These are phyloP conservation scores for Globisporangium takayamanum DNA, from an alignment of 352 stramenopile genomes.

Conservation along the genomic window DNA sequence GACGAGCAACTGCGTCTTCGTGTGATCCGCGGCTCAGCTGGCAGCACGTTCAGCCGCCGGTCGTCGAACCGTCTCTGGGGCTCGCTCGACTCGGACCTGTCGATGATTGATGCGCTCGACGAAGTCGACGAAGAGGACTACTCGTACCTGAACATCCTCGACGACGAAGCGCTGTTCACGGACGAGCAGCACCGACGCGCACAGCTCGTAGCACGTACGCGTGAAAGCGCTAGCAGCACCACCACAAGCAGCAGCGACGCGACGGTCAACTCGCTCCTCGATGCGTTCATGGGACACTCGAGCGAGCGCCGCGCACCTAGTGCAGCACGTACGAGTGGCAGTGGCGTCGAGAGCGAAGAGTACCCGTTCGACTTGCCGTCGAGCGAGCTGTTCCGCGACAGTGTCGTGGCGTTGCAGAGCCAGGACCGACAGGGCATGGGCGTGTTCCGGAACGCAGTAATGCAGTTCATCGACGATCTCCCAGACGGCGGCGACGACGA, in stretches of 20 bases:
- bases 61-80: conserved; percentile 51
- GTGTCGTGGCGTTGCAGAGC: background rate
- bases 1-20: conserved; percentile 53
- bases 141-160: conserved; percentile 68
- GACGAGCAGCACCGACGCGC: conserved; percentile 49
- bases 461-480: conserved; percentile 58
- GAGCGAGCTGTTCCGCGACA: conserved; percentile 12
- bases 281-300: conserved; percentile 9
- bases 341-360: conserved; percentile 4
- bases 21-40: conserved; percentile 32
- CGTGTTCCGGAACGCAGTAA: conserved; percentile 14
- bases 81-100: conserved; percentile 63
- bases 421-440: conserved; percentile 9
- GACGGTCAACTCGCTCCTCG: conserved; percentile 10
- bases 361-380: conserved; percentile 14
- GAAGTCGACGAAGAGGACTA: conserved; percentile 84
- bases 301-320: background rate
- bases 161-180: conserved; percentile 52
- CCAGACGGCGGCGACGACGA: conserved; percentile 47
- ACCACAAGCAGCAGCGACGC: background rate
- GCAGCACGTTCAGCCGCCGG: conserved; percentile 24
- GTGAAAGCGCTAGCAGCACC: background rate
- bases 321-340: background rate
- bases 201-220: conserved; percentile 22
- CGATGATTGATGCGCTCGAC: conserved; percentile 64